Percentiles rank a stretch among this genome's conserved stretches.
phyloP scores from a whole-genome alignment of 441 rosid species.

The Raphanus hybrid region DNA sequence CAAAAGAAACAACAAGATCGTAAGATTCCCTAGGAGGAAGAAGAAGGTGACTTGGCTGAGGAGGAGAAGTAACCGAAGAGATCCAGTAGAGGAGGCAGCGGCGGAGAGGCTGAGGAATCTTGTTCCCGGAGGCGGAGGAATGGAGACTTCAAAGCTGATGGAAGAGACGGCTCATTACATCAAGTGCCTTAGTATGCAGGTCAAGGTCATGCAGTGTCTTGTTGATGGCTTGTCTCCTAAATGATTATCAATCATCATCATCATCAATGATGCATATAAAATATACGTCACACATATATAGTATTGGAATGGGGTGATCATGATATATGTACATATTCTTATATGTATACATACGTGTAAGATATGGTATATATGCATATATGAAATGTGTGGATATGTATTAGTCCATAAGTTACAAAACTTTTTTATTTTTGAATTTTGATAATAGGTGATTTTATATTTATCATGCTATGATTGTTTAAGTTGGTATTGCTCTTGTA shows the following conservation, averaged over 20 bases:
- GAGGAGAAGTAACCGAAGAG: conserved; percentile 15
- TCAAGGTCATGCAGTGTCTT: conserved; percentile 44
- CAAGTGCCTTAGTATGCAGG: conserved; percentile 60
- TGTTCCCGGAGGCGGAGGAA: conserved; percentile 63
- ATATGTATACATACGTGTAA: conserved; percentile 40
- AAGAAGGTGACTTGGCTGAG: conserved; percentile 33
- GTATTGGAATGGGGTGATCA: conserved; percentile 29
- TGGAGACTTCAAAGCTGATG: conserved; percentile 55
- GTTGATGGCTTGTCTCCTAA: conserved; percentile 37
- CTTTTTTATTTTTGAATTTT: conserved; percentile 6
- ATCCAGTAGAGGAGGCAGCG: conserved; percentile 24
- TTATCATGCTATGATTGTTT: conserved; percentile 21
- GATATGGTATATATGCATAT: conserved; percentile 30
- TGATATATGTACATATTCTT: conserved; percentile 24
- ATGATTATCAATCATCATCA: conserved; percentile 26
- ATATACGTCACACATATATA: conserved; percentile 11
- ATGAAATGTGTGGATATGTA: conserved; percentile 38
- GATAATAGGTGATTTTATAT: background rate
- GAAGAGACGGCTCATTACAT: conserved; percentile 66
- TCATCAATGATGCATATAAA: conserved; percentile 18
- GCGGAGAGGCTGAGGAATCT: conserved; percentile 47
- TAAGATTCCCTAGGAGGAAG: conserved; percentile 7
- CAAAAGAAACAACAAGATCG: conserved; percentile 11
- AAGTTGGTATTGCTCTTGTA: conserved; percentile 16
- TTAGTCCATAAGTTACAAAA: conserved; percentile 7